phyloP scores from a whole-genome alignment of 805 yeast genomes.

The Huiozyma naganishii region DNA sequence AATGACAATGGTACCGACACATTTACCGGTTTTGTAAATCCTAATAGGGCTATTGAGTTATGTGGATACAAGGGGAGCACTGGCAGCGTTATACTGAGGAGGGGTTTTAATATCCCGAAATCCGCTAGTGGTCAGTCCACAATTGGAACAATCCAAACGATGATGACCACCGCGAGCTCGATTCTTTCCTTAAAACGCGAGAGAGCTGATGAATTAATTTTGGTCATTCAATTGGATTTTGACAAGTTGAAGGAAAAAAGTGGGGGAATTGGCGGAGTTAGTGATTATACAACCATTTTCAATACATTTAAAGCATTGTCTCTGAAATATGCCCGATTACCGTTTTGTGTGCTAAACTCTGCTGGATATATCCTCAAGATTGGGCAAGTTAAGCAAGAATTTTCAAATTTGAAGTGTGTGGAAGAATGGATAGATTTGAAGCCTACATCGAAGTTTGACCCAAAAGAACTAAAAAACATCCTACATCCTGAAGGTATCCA shows the following conservation, averaged over 20 bases:
- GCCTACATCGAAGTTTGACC: constrained; percentile 8
- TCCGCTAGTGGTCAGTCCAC: neutral
- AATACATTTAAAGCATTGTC: constrained; percentile 20
- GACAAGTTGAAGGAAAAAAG: constrained; percentile 5
- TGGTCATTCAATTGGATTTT: constrained; percentile 23
- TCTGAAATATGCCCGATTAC: constrained; percentile 9
- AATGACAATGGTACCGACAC: constrained; percentile 7
- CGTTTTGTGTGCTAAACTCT: constrained; percentile 15
- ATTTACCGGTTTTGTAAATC: constrained; percentile 12
- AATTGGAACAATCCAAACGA: constrained; percentile 10
- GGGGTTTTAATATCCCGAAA: constrained; percentile 9
- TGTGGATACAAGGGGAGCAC: constrained; percentile 9
- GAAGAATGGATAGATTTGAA: neutral
- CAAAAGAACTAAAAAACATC: constrained; percentile 9
- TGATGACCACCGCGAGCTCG: constrained; percentile 22
- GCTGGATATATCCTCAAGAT: constrained; percentile 9
- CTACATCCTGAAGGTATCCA: constrained; percentile 5
- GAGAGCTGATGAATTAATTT: constrained; percentile 17
- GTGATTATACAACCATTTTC: constrained; percentile 5
- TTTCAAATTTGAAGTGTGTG: neutral
- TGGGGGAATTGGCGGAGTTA: neutral
- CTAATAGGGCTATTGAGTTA: constrained; percentile 12
- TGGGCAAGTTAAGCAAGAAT: constrained; percentile 2
- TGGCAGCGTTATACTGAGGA: constrained; percentile 16
- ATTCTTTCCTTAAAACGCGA: constrained; percentile 21